Evolutionary conservation across 441 rosid genomes (phyloP).

Genomic region (Aleurites moluccanus): DNA sequence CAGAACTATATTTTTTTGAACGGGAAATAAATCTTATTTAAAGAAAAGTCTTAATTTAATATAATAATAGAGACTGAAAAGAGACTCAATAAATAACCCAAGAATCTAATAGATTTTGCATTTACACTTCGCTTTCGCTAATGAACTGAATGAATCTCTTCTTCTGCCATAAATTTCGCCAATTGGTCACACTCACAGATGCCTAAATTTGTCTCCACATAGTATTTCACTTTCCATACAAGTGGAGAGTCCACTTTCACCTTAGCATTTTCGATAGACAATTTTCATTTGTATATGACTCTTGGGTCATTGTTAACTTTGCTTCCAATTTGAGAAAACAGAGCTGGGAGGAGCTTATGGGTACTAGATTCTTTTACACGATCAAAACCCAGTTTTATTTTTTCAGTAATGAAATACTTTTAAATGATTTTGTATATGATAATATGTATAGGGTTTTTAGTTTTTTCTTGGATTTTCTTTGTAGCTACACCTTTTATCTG

Average conservation of each 20-base stretch:
- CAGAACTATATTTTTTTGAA: too few species aligned
- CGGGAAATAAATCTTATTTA: too few species aligned
- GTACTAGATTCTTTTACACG: constrained; percentile 23
- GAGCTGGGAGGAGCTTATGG: constrained; percentile 28
- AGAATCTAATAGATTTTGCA: too few species aligned
- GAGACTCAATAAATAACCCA: neutral
- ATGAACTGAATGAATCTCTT: neutral
- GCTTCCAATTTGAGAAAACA: constrained; percentile 26
- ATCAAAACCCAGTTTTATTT: constrained; percentile 33
- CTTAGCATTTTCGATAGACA: constrained; percentile 13
- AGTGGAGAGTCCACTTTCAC: constrained; percentile 42
- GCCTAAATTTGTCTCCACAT: constrained; percentile 30
- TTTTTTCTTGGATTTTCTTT: constrained; percentile 49
- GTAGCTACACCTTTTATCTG: constrained; percentile 38
- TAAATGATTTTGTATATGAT: constrained; percentile 35
- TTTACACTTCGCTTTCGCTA: constrained; percentile 11
- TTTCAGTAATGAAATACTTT: constrained; percentile 16
- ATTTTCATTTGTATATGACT: constrained; percentile 9
- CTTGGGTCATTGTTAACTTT: constrained; percentile 24
- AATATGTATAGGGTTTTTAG: constrained; percentile 33
- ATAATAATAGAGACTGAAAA: too few species aligned
- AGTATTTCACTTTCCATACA: constrained; percentile 41
- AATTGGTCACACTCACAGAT: constrained; percentile 16
- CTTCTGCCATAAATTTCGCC: constrained; percentile 29
- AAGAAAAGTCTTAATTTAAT: too few species aligned